These are phyloP conservation scores for Chaetomidium leptoderma DNA, from an alignment of 495 filamentous ascomycete genomes.

Conservation along the genomic window DNA sequence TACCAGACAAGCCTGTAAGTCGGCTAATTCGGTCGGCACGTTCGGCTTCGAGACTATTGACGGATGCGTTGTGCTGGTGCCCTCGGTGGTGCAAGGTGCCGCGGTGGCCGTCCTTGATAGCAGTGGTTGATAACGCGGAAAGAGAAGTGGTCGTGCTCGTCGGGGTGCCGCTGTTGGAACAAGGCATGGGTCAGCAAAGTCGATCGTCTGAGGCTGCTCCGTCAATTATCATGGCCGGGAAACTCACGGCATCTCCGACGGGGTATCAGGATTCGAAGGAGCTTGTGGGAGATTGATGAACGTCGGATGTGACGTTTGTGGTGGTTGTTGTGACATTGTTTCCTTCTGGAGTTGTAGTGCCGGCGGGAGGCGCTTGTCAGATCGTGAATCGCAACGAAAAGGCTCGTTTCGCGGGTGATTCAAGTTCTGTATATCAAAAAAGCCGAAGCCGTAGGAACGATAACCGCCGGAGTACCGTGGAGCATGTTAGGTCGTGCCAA, in stretches of 20 bases:
- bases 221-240: not conserved
- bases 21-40: slow-evolving; percentile 91
- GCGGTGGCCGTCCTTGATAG: slow-evolving; percentile 89
- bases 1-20: slow-evolving; percentile 76
- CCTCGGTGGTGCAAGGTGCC: slow-evolving; percentile 54
- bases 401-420: not conserved
- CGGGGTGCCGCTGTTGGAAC: slow-evolving; percentile 68
- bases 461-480: too few relatives aligned
- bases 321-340: not conserved
- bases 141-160: slow-evolving; percentile 83
- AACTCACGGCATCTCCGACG: slow-evolving; percentile 83
- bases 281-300: slow-evolving; percentile 83
- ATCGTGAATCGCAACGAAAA: not conserved
- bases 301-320: slow-evolving; percentile 52
- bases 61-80: slow-evolving; percentile 57
- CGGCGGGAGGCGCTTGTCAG: not conserved
- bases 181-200: slow-evolving; percentile 10
- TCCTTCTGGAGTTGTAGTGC: not conserved
- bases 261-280: slow-evolving; percentile 80
- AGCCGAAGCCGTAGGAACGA: too few relatives aligned
- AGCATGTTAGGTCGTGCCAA: not conserved
- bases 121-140: slow-evolving; percentile 81
- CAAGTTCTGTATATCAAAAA: not conserved
- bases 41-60: slow-evolving; percentile 76
- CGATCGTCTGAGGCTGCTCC: not conserved